Evolutionary conservation across 2,329 filamentous ascomycete species (phyloP).

Genomic region (Trichoderma harzianum): DNA sequence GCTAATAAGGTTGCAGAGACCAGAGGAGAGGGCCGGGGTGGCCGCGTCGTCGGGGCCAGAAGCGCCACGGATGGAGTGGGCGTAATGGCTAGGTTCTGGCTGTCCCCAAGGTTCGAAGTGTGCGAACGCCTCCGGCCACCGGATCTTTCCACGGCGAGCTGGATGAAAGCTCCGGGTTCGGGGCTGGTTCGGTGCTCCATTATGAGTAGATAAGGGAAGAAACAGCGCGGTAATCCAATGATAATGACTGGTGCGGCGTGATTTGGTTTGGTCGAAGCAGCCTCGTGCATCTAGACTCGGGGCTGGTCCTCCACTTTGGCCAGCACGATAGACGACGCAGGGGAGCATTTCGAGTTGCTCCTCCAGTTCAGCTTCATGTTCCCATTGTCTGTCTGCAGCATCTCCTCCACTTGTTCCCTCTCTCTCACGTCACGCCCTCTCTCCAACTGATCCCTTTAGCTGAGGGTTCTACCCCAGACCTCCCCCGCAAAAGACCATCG

Average conservation of each 20-base stretch:
- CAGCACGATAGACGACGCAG: neutral
- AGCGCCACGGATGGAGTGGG: conserved; percentile 9
- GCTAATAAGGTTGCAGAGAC: conserved; percentile 12
- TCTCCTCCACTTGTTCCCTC: neutral
- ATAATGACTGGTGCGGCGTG: neutral
- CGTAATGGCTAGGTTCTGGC: neutral
- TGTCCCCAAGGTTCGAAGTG: neutral
- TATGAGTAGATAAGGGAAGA: conserved; percentile 1
- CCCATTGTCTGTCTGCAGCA: neutral
- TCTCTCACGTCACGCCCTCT: neutral
- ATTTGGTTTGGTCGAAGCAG: neutral
- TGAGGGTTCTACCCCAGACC: conserved; percentile 8
- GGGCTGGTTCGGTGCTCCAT: neutral
- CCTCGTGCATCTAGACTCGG: conserved; percentile 9
- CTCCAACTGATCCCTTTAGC: neutral
- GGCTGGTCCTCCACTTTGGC: conserved; percentile 4
- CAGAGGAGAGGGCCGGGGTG: conserved; percentile 1
- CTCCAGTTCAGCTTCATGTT: neutral
- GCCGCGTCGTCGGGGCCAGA: conserved; percentile 5
- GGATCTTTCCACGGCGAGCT: neutral
- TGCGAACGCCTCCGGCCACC: conserved; percentile 5
- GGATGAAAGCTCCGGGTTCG: neutral
- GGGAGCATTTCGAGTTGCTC: neutral
- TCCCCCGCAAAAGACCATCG: conserved; percentile 12
- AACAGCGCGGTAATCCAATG: neutral